These are phyloP conservation scores for Neonectria faginata DNA, from an alignment of 2,329 filamentous ascomycete genomes.

Conservation along the genomic window DNA sequence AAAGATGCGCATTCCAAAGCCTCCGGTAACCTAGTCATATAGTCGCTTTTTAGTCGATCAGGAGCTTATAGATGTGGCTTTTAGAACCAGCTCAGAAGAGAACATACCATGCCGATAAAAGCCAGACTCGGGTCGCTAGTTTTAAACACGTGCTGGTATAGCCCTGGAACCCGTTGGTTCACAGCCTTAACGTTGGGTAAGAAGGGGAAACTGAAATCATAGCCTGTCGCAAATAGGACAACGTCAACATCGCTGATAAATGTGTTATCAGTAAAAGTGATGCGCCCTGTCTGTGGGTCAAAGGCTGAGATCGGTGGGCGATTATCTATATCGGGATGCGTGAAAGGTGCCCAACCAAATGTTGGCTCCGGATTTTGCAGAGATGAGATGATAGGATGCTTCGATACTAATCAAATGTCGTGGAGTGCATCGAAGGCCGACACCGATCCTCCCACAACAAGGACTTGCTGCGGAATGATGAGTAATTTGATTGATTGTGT, in stretches of 20 bases:
- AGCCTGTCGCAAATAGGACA: neutral
- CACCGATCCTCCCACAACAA: neutral
- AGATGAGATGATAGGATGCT: neutral
- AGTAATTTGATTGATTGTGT: neutral
- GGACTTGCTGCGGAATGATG: neutral
- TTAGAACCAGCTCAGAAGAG: neutral
- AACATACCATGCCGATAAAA: conserved; percentile 34
- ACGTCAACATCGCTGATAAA: neutral
- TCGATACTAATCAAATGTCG: neutral
- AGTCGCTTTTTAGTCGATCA: neutral
- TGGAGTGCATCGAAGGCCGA: neutral
- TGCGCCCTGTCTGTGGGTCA: neutral
- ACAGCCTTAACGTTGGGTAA: conserved; percentile 4
- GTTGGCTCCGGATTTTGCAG: neutral
- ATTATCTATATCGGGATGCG: neutral
- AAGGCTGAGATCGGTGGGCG: neutral
- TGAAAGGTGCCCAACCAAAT: neutral
- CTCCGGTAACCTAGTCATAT: neutral
- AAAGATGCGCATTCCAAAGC: neutral
- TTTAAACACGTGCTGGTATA: conserved; percentile 19
- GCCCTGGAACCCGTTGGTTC: conserved; percentile 13
- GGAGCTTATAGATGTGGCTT: too few relatives aligned
- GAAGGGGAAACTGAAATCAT: conserved; percentile 6
- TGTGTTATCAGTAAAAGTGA: neutral
- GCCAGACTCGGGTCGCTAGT: conserved; percentile 8